A percentile compares a stretch with the other conserved stretches of the same genome.
phyloP scores from a whole-genome alignment of 352 stramenopile species.

The Phytophthora europaea region DNA sequence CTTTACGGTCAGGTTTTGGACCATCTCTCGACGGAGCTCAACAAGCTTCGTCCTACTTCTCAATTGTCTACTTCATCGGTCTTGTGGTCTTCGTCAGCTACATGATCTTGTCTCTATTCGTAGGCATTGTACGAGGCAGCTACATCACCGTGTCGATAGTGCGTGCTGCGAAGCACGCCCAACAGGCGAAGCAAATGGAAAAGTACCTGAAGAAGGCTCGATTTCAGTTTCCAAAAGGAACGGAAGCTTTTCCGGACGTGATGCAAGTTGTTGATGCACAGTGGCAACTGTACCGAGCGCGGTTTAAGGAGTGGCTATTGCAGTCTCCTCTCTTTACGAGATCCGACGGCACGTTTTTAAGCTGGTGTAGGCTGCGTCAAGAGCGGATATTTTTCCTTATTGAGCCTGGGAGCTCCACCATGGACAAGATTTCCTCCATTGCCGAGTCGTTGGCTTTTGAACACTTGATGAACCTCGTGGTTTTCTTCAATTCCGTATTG shows the following conservation, averaged over 20 bases:
- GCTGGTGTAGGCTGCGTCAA: slow-evolving; percentile 61
- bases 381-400: slow-evolving; percentile 78
- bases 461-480: slow-evolving; percentile 79
- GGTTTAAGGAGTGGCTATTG: slow-evolving; percentile 37
- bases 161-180: slow-evolving; percentile 35
- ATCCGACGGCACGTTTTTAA: slow-evolving; percentile 71
- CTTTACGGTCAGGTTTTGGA: slow-evolving; percentile 80
- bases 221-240: slow-evolving; percentile 64
- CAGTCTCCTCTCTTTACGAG: slow-evolving; percentile 63
- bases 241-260: slow-evolving; percentile 70
- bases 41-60: slow-evolving; percentile 78
- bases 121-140: slow-evolving; percentile 84
- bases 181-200: slow-evolving; percentile 41
- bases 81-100: slow-evolving; percentile 88
- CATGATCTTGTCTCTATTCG: slow-evolving; percentile 87
- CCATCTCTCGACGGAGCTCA: slow-evolving; percentile 77
- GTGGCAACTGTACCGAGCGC: slow-evolving; percentile 40
- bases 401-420: slow-evolving; percentile 52
- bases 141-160: slow-evolving; percentile 79
- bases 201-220: slow-evolving; percentile 62
- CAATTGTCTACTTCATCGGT: slow-evolving; percentile 84
- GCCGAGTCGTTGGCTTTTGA: slow-evolving; percentile 75
- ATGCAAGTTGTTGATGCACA: slow-evolving; percentile 51
- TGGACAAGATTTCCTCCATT: slow-evolving; percentile 61
- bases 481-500: slow-evolving; percentile 80